Percentiles rank a stretch among this genome's conserved stretches.
phyloP scores from a whole-genome alignment of 495 filamentous ascomycete species.

The Annulohypoxylon maeteangense region DNA sequence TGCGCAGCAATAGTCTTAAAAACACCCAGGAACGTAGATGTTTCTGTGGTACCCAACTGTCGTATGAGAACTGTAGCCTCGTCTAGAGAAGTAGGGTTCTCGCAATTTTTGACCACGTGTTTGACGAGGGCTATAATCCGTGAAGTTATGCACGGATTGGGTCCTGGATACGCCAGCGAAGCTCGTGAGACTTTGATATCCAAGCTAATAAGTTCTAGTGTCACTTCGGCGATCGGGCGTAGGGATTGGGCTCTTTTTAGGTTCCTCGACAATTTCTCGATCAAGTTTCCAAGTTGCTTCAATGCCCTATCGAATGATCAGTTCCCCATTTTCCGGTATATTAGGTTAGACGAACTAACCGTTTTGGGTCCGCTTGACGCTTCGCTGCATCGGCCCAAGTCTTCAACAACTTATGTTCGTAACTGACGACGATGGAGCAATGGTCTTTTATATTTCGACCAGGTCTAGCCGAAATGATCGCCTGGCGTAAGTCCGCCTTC shows the following conservation, averaged over 20 bases:
- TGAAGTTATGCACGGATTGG: not conserved
- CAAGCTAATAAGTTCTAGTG: slow-evolving; percentile 7
- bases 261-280: slow-evolving; percentile 15
- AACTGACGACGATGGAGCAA: slow-evolving; percentile 25
- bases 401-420: slow-evolving; percentile 51
- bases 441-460: not conserved
- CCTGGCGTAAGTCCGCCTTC: slow-evolving; percentile 18
- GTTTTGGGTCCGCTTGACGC: slow-evolving; percentile 41
- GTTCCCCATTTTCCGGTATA: not conserved
- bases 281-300: slow-evolving; percentile 37
- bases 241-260: slow-evolving; percentile 13
- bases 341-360: slow-evolving; percentile 38
- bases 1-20: not conserved
- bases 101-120: slow-evolving; percentile 49
- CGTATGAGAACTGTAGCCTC: slow-evolving; percentile 44
- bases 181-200: slow-evolving; percentile 5
- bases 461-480: slow-evolving; percentile 22
- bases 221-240: slow-evolving; percentile 20
- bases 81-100: slow-evolving; percentile 48
- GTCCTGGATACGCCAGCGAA: not conserved
- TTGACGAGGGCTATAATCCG: slow-evolving; percentile 46
- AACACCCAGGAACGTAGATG: not conserved
- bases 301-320: slow-evolving; percentile 44
- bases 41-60: slow-evolving; percentile 10
- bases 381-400: slow-evolving; percentile 46